These are phyloP conservation scores for Piper betle DNA, from an alignment of 164 flowering plant genomes.

Conservation along the genomic window DNA sequence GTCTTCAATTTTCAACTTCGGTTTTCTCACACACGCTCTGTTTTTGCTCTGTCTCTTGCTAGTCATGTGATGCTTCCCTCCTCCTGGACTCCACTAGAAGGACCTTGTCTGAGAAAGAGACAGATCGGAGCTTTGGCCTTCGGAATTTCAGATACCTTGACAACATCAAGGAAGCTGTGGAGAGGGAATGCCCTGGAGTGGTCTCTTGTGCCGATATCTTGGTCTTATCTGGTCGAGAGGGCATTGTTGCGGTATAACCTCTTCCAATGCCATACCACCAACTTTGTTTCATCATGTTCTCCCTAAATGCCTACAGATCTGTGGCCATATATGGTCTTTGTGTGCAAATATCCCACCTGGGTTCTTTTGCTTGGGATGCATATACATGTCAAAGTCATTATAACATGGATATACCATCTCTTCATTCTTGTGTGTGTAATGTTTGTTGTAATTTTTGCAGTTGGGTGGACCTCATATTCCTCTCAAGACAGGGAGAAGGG, in stretches of 20 bases:
- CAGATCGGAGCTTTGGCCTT: conserved; percentile 93
- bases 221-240: conserved; percentile 92
- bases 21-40: too few relatives aligned
- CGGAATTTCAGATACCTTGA: conserved; percentile 93
- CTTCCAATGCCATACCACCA: background rate
- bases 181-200: conserved; percentile 95
- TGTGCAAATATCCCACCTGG: too few relatives aligned
- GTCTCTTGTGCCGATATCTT: conserved; percentile 96
- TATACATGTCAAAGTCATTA: too few relatives aligned
- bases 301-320: too few relatives aligned
- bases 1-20: too few relatives aligned
- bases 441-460: conserved; percentile 21
- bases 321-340: too few relatives aligned
- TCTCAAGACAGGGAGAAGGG: conserved; percentile 93
- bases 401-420: background rate
- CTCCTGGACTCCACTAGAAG: conserved; percentile 95
- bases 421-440: background rate
- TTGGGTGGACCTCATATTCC: conserved; percentile 92
- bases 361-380: background rate
- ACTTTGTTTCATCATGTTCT: background rate
- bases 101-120: conserved; percentile 89
- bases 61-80: conserved; percentile 97
- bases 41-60: conserved; percentile 1
- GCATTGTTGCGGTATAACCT: conserved; percentile 58
- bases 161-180: conserved; percentile 82